Base-by-base conservation (phyloP, 2,329 filamentous ascomycete genomes). In the Cladosporium sp. region DNA sequence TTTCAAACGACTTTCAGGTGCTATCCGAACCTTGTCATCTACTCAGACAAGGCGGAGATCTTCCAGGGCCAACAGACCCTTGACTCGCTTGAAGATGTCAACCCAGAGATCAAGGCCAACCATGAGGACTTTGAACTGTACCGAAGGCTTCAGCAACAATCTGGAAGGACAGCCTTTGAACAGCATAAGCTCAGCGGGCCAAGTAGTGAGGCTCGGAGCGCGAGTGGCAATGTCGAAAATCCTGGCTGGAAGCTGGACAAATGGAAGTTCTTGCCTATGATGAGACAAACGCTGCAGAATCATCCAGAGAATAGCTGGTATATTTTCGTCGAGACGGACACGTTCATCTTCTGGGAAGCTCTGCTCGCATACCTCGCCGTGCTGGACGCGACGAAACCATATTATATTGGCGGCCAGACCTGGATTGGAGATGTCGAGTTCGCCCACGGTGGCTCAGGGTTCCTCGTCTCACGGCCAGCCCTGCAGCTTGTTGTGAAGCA, bases 291-390 rank as follows among this genome's bases (percentile, higher is more conserved):
- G 3, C 70, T 72, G 60, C 64, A 71, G 5, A 66, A 73, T 51
- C 65, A 70, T 36, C 78, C 79, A 2, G 70, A 81, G 22, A 77
- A 78, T 43, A 81, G 80, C 58, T 86, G 83, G 83, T 86, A 78
- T 61, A 73, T 84, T 58, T 85, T 86, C 66, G 78, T 84, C 47
- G 83, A 85, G 63, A 78, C 81, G 0, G 83, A 86, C 66, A 84
- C 82, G 0, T 84, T 25, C 61, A 69, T 84, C 42, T 72, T 81
- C 6, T 81, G 82, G 74, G 70, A 75, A 36, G 80, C 80, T n/a
- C 47, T 75, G 15, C 62, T 78, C 22, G 72, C 74, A 28, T 77
- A 76, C 70, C 61, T 74, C 8, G 62, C 63, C 34, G 64, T 71
- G 14, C 66, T 78, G 12, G 73, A 78, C 55, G 70, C 70, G 40